Conservation (phyloP, 73 alveolate genomes). For the Paramecium sexaurelia region DNA sequence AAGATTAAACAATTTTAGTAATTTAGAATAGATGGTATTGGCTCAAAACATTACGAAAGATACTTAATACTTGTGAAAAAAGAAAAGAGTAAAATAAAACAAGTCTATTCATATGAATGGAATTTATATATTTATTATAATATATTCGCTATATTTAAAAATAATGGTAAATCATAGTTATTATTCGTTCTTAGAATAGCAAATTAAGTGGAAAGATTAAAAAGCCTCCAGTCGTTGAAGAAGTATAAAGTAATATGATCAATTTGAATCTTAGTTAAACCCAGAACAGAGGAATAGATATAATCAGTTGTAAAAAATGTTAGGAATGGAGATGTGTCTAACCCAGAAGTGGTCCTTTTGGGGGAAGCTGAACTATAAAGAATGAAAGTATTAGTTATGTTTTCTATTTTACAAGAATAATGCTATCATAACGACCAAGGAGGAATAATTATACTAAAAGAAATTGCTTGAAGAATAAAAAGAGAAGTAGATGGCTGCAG, state of each 20-base stretch:
- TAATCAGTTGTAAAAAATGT: constrained; percentile 48
- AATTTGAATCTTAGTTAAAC: constrained; percentile 3
- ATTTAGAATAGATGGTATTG: too few species aligned
- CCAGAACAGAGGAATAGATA: constrained; percentile 12
- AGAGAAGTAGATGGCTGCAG: constrained; percentile 71
- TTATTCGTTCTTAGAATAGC: neutral
- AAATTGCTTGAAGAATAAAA: constrained; percentile 65
- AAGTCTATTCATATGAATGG: constrained; percentile 1
- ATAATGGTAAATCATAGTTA: neutral
- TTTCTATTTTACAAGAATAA: constrained; percentile 31
- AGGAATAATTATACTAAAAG: constrained; percentile 60
- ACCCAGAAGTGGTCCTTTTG: constrained; percentile 66
- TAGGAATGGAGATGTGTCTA: constrained; percentile 59
- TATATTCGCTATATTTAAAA: neutral
- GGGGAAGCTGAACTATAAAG: constrained; percentile 66
- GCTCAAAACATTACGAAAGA: too few species aligned
- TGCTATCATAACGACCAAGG: constrained; percentile 70
- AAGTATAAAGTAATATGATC: neutral
- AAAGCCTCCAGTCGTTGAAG: neutral
- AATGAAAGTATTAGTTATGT: constrained; percentile 58
- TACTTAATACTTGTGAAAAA: neutral
- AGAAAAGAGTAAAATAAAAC: neutral
- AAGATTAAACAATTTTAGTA: too few species aligned
- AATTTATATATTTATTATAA: neutral
- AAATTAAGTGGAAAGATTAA: neutral